Conservation (phyloP, 441 rosid genomes). For the Jatropha multifida region DNA sequence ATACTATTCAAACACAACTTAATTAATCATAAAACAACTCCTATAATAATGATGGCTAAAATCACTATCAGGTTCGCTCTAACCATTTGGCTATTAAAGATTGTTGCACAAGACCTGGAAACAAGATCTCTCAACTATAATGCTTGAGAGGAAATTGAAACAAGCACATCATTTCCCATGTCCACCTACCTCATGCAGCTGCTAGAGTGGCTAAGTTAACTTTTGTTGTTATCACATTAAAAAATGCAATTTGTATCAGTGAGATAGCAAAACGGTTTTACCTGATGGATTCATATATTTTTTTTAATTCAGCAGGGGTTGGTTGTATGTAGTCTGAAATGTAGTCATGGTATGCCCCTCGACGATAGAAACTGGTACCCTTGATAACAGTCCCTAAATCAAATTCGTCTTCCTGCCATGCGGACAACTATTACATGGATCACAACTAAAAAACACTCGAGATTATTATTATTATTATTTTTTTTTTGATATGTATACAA, state of each 20-base stretch:
- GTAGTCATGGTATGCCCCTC: conserved; percentile 50
- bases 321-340: conserved; percentile 70
- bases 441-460: not conserved
- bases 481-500: not conserved
- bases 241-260: not conserved
- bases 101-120: not conserved
- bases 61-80: not conserved
- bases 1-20: not conserved
- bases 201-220: not conserved
- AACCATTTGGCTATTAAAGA: not conserved
- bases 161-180: not conserved
- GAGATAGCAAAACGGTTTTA: conserved; percentile 26
- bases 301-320: conserved; percentile 54
- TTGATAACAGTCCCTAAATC: conserved; percentile 65
- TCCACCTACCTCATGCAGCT: not conserved
- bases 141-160: not conserved
- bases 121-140: not conserved
- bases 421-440: conserved; percentile 14
- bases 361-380: conserved; percentile 69
- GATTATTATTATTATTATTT: too few species aligned
- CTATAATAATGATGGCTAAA: not conserved
- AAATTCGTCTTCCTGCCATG: conserved; percentile 66
- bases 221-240: not conserved
- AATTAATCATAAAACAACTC: not conserved
- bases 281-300: conserved; percentile 48